Percentiles rank a stretch among this genome's conserved stretches.
These are phyloP conservation scores for Hypomyces perniciosus DNA, from an alignment of 2,329 filamentous ascomycete genomes.

Conservation along the genomic window DNA sequence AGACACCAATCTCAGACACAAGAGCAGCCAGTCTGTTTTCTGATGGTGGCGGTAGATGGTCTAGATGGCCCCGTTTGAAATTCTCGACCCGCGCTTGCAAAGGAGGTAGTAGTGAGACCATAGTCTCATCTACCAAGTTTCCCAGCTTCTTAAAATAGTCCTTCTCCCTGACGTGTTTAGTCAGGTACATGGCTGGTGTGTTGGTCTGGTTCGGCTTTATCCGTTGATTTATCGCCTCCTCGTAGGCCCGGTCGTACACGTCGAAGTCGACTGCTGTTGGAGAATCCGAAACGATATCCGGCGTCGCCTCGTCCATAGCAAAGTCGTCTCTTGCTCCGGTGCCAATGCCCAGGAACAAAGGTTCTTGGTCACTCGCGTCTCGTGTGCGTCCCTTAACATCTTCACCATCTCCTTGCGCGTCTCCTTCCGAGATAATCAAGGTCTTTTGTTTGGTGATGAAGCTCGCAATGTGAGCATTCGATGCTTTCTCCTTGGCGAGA, in stretches of 20 bases:
- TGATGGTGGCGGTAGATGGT: conserved; percentile 6
- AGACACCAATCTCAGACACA: conserved; percentile 13
- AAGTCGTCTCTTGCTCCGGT: conserved; percentile 51
- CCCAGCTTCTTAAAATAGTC: conserved; percentile 34
- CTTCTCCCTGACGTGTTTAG: conserved; percentile 41
- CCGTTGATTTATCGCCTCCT: conserved; percentile 65
- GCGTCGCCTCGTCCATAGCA: conserved; percentile 31
- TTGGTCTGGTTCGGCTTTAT: conserved; percentile 48
- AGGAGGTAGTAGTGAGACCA: conserved; percentile 11
- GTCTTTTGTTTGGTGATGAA: conserved; percentile 43
- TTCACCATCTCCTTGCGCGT: conserved; percentile 33
- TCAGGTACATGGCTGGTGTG: conserved; percentile 43
- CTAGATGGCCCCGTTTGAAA: conserved; percentile 11
- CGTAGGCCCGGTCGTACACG: conserved; percentile 84
- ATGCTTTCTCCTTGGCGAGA: conserved; percentile 29
- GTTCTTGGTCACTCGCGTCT: conserved; percentile 55
- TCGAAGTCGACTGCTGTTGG: conserved; percentile 79
- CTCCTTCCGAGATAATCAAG: conserved; percentile 26
- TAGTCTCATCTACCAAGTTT: conserved; percentile 31
- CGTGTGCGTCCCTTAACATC: conserved; percentile 43
- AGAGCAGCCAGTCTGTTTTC: conserved; percentile 13
- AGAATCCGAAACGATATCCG: conserved; percentile 68
- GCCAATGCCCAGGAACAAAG: conserved; percentile 71
- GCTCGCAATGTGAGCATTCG: conserved; percentile 43
- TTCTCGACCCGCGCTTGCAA: conserved; percentile 13